Percentiles rank a stretch among this genome's conserved stretches.
These are phyloP conservation scores for Leersia perrieri DNA, from an alignment of 176 grass and related monocot genomes.

Conservation along the genomic window DNA sequence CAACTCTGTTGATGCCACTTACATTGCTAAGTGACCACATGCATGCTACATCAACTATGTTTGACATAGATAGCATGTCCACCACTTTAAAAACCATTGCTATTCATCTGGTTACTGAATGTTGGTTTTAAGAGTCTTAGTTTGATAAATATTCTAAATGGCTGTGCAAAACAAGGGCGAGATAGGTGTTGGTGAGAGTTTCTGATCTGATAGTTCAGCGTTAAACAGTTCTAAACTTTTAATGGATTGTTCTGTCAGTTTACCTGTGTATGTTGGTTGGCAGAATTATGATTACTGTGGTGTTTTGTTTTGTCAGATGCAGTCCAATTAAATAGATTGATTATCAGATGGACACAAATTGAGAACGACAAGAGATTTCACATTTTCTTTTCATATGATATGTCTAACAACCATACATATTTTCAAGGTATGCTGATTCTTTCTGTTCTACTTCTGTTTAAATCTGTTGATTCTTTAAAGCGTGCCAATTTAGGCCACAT, in stretches of 20 bases:
- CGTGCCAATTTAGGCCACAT: not conserved
- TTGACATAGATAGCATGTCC: no score
- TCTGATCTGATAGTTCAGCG: not conserved
- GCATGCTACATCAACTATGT: no score
- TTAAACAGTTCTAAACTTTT: not conserved
- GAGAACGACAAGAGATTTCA: not conserved
- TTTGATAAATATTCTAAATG: not conserved
- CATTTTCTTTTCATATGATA: not conserved
- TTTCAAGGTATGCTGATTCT: not conserved
- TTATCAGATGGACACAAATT: not conserved
- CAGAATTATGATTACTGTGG: not conserved
- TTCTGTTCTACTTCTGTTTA: not conserved
- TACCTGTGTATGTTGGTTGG: not conserved
- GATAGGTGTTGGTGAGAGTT: not conserved
- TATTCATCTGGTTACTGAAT: not conserved
- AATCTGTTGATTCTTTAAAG: not conserved
- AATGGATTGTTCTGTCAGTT: not conserved
- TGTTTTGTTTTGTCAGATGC: not conserved
- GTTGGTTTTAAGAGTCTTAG: not conserved
- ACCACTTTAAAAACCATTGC: no score
- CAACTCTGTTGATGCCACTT: no score
- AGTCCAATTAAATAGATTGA: not conserved
- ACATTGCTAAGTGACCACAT: no score
- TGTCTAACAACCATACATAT: not conserved
- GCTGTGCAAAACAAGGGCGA: not conserved